Conservation (phyloP, 2,329 filamentous ascomycete genomes). For the Neopestalotiopsis sp. region DNA sequence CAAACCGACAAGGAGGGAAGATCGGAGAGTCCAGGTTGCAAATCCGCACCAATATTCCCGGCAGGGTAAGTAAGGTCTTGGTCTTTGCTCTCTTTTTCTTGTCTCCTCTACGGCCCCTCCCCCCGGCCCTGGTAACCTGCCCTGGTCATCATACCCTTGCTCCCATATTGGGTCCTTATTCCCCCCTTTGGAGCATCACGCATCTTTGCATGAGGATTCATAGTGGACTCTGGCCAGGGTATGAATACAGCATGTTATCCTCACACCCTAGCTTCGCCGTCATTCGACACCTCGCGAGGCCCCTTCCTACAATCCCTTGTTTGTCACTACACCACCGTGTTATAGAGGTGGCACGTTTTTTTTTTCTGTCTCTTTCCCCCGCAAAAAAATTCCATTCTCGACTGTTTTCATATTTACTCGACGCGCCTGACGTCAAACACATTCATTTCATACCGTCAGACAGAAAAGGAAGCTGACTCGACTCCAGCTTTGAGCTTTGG, state of each 20-base stretch:
- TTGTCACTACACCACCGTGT: constrained; percentile 26
- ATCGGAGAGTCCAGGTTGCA: constrained; percentile 15
- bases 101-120: constrained; percentile 7
- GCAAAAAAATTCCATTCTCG: constrained; percentile 30
- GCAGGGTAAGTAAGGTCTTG: neutral
- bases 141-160: constrained; percentile 12
- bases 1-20: constrained; percentile 16
- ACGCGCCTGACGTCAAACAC: constrained; percentile 24
- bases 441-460: constrained; percentile 13
- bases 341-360: constrained; percentile 25
- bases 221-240: constrained; percentile 31
- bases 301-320: constrained; percentile 32
- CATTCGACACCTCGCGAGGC: constrained; percentile 32
- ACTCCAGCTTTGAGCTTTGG: constrained; percentile 21
- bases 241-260: constrained; percentile 30
- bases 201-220: constrained; percentile 34
- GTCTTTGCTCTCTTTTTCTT: constrained; percentile 8
- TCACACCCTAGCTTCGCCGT: constrained; percentile 32
- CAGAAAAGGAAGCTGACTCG: neutral
- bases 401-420: constrained; percentile 26
- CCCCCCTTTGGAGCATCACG: constrained; percentile 27
- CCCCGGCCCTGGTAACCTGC: neutral
- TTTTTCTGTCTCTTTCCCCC: constrained; percentile 27
- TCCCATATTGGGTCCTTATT: constrained; percentile 24
- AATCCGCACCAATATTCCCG: constrained; percentile 19